phyloP scores from a whole-genome alignment of 1,139 yeast species.

The Protomyces macrosporus region DNA sequence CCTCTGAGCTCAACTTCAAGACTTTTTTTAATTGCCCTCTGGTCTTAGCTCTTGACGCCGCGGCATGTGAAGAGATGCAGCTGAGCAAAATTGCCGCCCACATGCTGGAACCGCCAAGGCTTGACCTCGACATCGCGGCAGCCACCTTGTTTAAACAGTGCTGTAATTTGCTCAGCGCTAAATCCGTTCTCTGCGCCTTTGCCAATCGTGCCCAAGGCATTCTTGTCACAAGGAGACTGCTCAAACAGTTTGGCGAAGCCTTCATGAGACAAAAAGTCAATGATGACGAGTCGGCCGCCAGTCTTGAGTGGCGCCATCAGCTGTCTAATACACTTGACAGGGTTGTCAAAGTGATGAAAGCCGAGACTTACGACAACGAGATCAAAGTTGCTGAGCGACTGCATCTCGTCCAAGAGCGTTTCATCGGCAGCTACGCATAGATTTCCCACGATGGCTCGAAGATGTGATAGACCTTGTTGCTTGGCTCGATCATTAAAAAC shows the following conservation, averaged over 20 bases:
- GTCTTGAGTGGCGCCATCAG: background rate
- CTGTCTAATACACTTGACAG: background rate
- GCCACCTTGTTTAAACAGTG: slow-evolving; percentile 2
- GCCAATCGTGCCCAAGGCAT: slow-evolving; percentile 2
- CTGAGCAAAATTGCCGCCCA: slow-evolving; percentile 3
- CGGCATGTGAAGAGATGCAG: slow-evolving; percentile 14
- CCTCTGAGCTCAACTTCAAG: too few species aligned
- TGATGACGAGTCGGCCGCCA: slow-evolving; percentile 15
- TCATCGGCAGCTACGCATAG: slow-evolving; percentile 1
- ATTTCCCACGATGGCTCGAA: background rate
- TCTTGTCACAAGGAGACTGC: background rate
- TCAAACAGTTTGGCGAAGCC: background rate
- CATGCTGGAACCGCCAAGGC: background rate
- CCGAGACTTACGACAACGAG: slow-evolving; percentile 5
- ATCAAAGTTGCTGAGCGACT: background rate
- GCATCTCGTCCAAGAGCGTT: background rate
- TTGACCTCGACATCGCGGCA: slow-evolving; percentile 11
- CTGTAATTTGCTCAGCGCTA: background rate
- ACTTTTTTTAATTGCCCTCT: too few species aligned
- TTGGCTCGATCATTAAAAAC: background rate
- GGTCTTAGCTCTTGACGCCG: background rate
- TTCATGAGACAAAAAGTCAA: slow-evolving; percentile 12
- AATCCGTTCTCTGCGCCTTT: slow-evolving; percentile 10
- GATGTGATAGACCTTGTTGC: background rate
- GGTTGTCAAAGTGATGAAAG: slow-evolving; percentile 16